phyloP scores from a whole-genome alignment of 371 early-diverging fungal genomes.

The Parasitella parasitica region DNA sequence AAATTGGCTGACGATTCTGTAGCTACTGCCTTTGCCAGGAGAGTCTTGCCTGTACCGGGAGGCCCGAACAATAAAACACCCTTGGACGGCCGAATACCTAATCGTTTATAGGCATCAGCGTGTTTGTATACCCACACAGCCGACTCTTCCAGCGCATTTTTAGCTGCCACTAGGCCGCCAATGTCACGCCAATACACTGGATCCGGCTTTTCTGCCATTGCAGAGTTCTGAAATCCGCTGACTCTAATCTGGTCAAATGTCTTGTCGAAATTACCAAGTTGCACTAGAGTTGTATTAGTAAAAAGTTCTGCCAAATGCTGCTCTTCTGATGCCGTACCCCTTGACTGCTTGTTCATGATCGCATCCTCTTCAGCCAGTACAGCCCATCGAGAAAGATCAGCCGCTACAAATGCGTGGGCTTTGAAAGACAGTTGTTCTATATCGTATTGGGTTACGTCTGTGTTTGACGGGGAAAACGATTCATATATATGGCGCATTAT shows the following conservation, averaged over 20 bases:
- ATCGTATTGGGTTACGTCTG: background rate
- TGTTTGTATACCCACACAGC: constrained; percentile 89
- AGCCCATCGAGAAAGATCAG: constrained; percentile 58
- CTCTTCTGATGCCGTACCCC: constrained; percentile 5
- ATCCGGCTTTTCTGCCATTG: constrained; percentile 54
- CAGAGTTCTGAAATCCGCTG: constrained; percentile 32
- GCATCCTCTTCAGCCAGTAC: constrained; percentile 39
- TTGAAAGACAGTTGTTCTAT: constrained; percentile 30
- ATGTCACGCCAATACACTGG: constrained; percentile 83
- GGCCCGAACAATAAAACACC: constrained; percentile 84
- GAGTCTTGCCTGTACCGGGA: constrained; percentile 93
- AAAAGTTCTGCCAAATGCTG: too few relatives aligned
- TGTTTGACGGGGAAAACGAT: background rate
- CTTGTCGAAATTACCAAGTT: constrained; percentile 23
- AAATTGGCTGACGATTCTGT: constrained; percentile 92
- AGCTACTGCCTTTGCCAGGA: constrained; percentile 90
- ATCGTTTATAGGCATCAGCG: constrained; percentile 56
- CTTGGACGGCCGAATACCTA: constrained; percentile 70
- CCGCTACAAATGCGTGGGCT: constrained; percentile 60
- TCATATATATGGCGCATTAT: constrained; percentile 35
- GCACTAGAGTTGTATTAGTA: constrained; percentile 9
- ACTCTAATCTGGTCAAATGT: constrained; percentile 37
- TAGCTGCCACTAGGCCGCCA: constrained; percentile 91
- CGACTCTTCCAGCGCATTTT: constrained; percentile 83
- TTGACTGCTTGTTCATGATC: background rate